A percentile compares a stretch with the other conserved stretches of the same genome.
Evolutionary conservation across 495 filamentous ascomycete species (phyloP).

Genomic region (Podospora appendiculata): DNA sequence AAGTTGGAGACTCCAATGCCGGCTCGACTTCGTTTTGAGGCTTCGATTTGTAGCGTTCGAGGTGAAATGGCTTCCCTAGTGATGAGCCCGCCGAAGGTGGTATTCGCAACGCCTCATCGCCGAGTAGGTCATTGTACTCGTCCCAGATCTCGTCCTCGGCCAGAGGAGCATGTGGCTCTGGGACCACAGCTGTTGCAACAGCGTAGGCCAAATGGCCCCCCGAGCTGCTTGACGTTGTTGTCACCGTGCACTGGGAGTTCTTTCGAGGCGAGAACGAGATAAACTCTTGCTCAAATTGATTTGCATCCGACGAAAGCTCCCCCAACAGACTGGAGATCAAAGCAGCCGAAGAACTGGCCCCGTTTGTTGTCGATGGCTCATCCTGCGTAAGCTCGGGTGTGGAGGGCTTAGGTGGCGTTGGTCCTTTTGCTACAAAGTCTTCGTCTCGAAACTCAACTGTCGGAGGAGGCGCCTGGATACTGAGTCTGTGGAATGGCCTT

Average conservation of each 20-base stretch:
- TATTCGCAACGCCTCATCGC: constrained; percentile 39
- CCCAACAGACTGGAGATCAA: constrained; percentile 13
- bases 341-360: constrained; percentile 11
- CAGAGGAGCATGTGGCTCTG: constrained; percentile 46
- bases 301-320: constrained; percentile 12
- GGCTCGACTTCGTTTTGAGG: constrained; percentile 12
- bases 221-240: constrained; percentile 52
- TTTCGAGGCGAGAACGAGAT: constrained; percentile 66
- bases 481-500: constrained; percentile 47
- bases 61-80: constrained; percentile 35
- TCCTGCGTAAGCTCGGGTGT: constrained; percentile 25
- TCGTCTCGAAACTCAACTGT: constrained; percentile 18
- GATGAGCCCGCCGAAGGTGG: constrained; percentile 50
- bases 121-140: constrained; percentile 87
- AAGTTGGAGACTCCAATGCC: constrained; percentile 33
- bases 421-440: constrained; percentile 39
- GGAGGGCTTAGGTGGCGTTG: constrained; percentile 33
- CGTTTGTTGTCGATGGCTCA: constrained; percentile 12
- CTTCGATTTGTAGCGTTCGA: constrained; percentile 23
- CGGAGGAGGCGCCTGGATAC: constrained; percentile 14
- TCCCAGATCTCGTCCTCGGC: constrained; percentile 89
- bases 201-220: constrained; percentile 43
- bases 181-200: constrained; percentile 55
- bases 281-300: constrained; percentile 41
- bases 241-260: constrained; percentile 59